A percentile compares a stretch with the other conserved stretches of the same genome.
These are phyloP conservation scores for Arachnopeziza araneosa DNA, from an alignment of 2,329 filamentous ascomycete species.

Conservation along the genomic window DNA sequence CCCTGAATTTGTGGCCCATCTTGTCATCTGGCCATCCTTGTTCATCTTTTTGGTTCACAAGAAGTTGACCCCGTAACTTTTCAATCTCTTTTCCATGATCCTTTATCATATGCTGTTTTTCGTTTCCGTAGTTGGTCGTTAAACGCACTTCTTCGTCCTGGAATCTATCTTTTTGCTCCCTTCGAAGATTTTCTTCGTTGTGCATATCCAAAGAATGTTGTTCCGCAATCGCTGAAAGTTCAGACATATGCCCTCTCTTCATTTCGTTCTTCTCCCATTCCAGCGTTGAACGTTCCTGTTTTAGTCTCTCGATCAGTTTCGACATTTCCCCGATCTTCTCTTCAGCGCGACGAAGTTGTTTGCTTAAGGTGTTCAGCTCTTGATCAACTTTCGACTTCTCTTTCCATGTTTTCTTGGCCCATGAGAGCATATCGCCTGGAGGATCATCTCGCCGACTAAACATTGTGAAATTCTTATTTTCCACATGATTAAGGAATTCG, in stretches of 20 bases:
- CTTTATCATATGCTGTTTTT: not conserved
- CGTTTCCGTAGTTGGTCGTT: too few relatives aligned
- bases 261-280: not conserved
- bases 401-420: not conserved
- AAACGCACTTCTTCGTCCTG: too few relatives aligned
- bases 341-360: not conserved
- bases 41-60: conserved; percentile 1
- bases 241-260: not conserved
- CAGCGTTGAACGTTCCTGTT: not conserved
- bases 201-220: too few relatives aligned
- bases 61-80: conserved; percentile 1
- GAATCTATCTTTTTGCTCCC: not conserved
- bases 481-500: conserved; percentile 1
- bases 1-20: conserved; percentile 3
- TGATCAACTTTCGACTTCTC: not conserved
- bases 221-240: not conserved
- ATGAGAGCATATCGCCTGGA: not conserved
- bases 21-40: conserved; percentile 5
- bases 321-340: not conserved
- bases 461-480: not conserved
- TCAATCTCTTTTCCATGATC: not conserved
- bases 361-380: not conserved
- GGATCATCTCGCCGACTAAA: not conserved
- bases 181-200: too few relatives aligned
- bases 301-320: not conserved